Evolutionary conservation across 1,139 yeast genomes (phyloP).

Genomic region (Debaryomyces sp.): DNA sequence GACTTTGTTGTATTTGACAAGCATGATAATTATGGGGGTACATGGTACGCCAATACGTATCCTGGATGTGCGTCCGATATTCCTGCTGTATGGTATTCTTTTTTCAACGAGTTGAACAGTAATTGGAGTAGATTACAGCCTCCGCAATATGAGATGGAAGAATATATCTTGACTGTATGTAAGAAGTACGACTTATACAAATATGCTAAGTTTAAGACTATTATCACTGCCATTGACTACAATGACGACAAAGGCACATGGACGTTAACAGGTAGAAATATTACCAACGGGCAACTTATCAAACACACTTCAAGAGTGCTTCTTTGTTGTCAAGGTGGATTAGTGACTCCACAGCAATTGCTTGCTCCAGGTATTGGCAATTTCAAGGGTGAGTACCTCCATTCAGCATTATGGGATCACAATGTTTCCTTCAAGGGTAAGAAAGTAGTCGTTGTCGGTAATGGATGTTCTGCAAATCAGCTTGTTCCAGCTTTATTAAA

Average conservation of each 20-base stretch:
- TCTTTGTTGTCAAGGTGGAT: constrained; percentile 40
- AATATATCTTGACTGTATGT: constrained; percentile 44
- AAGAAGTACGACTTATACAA: constrained; percentile 34
- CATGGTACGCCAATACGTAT: constrained; percentile 57
- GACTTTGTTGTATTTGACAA: constrained; percentile 48
- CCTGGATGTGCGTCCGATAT: constrained; percentile 59
- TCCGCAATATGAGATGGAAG: constrained; percentile 52
- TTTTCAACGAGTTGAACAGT: constrained; percentile 40
- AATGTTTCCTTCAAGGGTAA: constrained; percentile 37
- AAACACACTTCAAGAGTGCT: constrained; percentile 34
- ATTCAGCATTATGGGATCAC: constrained; percentile 53
- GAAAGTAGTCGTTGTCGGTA: constrained; percentile 42
- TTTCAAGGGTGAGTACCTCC: constrained; percentile 50
- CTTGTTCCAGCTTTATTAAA: constrained; percentile 38
- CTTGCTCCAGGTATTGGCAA: constrained; percentile 39
- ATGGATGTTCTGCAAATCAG: constrained; percentile 51
- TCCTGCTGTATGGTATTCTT: constrained; percentile 53
- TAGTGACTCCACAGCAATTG: constrained; percentile 38
- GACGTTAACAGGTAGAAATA: constrained; percentile 36
- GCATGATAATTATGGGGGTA: constrained; percentile 52
- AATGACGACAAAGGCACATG: constrained; percentile 38
- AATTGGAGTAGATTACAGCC: constrained; percentile 52
- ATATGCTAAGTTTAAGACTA: constrained; percentile 32
- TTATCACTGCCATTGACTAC: constrained; percentile 31
- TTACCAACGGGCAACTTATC: constrained; percentile 34